These are phyloP conservation scores for Sechiopsis laciniata DNA, from an alignment of 306 rosid species.

Conservation along the genomic window DNA sequence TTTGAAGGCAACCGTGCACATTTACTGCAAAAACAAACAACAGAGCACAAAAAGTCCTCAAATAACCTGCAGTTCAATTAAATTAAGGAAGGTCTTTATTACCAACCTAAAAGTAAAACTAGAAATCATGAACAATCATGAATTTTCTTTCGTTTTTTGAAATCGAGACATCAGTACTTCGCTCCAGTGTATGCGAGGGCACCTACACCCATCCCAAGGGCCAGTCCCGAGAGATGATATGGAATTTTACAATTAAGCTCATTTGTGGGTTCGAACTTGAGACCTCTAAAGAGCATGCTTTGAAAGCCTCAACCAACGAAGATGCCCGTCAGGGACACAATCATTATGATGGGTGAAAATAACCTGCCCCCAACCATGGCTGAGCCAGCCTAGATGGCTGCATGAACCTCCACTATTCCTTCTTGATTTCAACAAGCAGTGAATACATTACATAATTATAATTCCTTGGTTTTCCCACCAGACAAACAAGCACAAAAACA, in stretches of 20 bases:
- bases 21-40: conserved; percentile 2
- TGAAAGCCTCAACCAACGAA: no score
- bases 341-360: background rate
- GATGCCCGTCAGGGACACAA: no score
- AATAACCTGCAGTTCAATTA: background rate
- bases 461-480: background rate
- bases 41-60: background rate
- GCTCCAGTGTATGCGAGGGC: no score
- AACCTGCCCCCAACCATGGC: conserved; percentile 1
- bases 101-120: background rate
- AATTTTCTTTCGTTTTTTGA: background rate
- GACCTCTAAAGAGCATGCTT: no score
- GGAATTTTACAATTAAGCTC: no score
- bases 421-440: conserved; percentile 7
- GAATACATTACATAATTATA: background rate
- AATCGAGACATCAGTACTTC: no score
- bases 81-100: background rate
- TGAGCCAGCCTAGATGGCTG: background rate
- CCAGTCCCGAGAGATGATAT: no score
- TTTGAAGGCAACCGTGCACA: background rate
- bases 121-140: background rate
- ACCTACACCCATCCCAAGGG: no score
- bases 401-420: background rate
- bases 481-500: conserved; percentile 7
- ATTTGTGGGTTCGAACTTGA: no score